phyloP scores from a whole-genome alignment of 2,329 filamentous ascomycete species.

The Aspergillus sp. region DNA sequence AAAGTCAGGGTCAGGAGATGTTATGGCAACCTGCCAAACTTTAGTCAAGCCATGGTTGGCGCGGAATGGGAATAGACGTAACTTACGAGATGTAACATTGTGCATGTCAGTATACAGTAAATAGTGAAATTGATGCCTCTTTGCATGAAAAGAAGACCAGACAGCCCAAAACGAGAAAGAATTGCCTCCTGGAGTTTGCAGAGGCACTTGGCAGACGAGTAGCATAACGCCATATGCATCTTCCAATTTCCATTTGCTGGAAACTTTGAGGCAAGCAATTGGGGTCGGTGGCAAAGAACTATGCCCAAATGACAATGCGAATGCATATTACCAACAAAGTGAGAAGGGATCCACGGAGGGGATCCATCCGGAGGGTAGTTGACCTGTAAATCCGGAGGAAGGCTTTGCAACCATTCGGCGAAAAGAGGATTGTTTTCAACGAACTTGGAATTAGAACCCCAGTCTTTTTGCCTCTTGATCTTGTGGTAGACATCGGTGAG shows the following conservation, averaged over 20 bases:
- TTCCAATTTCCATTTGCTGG: slow-evolving; percentile 75
- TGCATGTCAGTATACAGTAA: slow-evolving; percentile 88
- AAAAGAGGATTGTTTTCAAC: slow-evolving; percentile 76
- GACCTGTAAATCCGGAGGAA: slow-evolving; percentile 77
- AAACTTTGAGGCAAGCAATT: slow-evolving; percentile 75
- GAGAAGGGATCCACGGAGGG: slow-evolving; percentile 79
- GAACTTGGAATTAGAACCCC: slow-evolving; percentile 83
- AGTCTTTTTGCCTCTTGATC: slow-evolving; percentile 75
- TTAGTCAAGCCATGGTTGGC: not conserved
- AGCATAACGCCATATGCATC: slow-evolving; percentile 81
- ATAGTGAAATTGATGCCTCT: slow-evolving; percentile 93
- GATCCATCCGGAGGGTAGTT: slow-evolving; percentile 76
- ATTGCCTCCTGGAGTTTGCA: slow-evolving; percentile 86
- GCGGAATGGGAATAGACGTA: not conserved
- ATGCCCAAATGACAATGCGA: slow-evolving; percentile 83
- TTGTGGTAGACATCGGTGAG: slow-evolving; percentile 75
- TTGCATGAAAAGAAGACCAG: slow-evolving; percentile 86
- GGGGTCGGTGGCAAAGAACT: slow-evolving; percentile 84
- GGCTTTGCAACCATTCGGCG: slow-evolving; percentile 69
- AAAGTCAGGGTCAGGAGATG: slow-evolving; percentile 86
- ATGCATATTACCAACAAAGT: slow-evolving; percentile 86
- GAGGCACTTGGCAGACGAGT: slow-evolving; percentile 77
- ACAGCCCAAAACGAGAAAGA: slow-evolving; percentile 71
- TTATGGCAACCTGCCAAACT: slow-evolving; percentile 74
- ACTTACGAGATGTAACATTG: slow-evolving; percentile 87